These are phyloP conservation scores for Tetraselmis chui DNA, from an alignment of 139 green algal genomes.

Conservation along the genomic window DNA sequence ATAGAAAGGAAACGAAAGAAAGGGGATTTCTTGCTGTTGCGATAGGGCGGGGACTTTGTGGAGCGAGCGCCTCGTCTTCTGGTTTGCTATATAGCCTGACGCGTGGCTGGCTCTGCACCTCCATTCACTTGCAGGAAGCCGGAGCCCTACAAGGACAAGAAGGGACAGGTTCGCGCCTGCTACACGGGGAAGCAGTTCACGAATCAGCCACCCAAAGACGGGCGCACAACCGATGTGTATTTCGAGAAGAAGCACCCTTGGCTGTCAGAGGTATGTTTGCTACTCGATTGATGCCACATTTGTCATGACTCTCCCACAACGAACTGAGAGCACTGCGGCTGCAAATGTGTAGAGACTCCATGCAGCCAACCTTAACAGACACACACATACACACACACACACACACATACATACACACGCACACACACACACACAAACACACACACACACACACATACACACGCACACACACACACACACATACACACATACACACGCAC, in stretches of 20 bases:
- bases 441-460: no score
- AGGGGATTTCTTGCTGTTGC: not conserved
- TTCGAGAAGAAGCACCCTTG: conserved; percentile 69
- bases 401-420: no score
- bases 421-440: no score
- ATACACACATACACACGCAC: no score
- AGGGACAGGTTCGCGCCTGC: conserved; percentile 25
- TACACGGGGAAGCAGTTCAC: conserved; percentile 62
- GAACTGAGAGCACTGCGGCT: no score
- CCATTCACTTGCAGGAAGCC: conserved; percentile 37
- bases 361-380: no score
- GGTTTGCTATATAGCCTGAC: not conserved
- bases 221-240: conserved; percentile 53
- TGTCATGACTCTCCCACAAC: no score
- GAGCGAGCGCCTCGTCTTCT: not conserved
- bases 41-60: not conserved
- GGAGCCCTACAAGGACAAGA: conserved; percentile 40
- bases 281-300: no score
- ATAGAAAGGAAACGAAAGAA: not conserved
- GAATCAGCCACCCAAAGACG: conserved; percentile 36
- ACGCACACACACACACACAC: no score
- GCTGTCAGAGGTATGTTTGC: conserved; percentile 12
- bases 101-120: not conserved
- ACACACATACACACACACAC: no score
- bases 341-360: no score